Base-by-base conservation (phyloP, 2,329 filamentous ascomycete genomes). In the Botrytis medusae region DNA sequence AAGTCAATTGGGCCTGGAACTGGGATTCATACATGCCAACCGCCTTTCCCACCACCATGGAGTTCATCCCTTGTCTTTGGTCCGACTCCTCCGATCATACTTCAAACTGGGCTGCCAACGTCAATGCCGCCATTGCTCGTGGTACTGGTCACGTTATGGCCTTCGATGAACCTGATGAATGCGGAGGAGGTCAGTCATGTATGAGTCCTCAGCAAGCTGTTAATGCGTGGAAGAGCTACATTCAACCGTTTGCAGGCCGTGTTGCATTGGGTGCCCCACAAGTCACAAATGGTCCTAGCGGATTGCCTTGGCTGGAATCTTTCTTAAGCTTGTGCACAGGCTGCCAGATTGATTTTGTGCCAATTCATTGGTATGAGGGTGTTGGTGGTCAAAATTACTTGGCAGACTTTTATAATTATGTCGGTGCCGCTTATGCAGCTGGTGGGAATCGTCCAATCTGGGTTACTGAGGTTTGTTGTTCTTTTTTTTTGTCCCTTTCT, bases 121-220 rank as follows among this genome's bases (percentile, higher is more conserved):
- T 65, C 46, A 72, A 72, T 14, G 25, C 48, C 14, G 60, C 69
- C 46, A 64, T 72, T n/a, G 20, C 69, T 72, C 69, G 69, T 32
- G 91, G 90, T 72, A 83, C 86, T 76, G 86, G 85, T 75, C 84
- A 86, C 77, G 81, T 93, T 69, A 85, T 93, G 79, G 86, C 86
- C 80, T 92, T 92, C 87, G 93, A 93, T 85, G 91, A 93, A 85
- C 89, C 89, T 61, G 91, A 93, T 81, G 86, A 86, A 75, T 72
- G 69, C 44, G 60, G 37, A 14, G 76, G 77, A 20, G 80, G 79
- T 25, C 90, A 93, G 83, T 84, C 89, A 77, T 88, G 90, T 84
- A 74, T 81, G 44, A 68, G 34, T 9, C 59, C 75, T 20, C 73
- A 77, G 32, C 78, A 78, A 9, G 85, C 85, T 20, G 84, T 82